Base-by-base conservation (phyloP, 1,139 yeast species). In the Geotrichum cucujoidarum region DNA sequence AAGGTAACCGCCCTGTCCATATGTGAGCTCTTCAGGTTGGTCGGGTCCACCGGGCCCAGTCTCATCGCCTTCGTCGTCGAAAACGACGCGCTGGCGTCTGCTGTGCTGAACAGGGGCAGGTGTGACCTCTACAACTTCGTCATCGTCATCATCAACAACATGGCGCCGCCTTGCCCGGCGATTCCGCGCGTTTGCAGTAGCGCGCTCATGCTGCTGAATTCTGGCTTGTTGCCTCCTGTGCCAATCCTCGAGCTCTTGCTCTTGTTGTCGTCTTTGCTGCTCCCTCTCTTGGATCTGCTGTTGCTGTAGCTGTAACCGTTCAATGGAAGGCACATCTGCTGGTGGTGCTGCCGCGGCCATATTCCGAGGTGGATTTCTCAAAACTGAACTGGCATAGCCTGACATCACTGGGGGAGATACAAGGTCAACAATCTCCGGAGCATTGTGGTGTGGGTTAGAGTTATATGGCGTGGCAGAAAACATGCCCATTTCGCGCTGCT, bases 21-120 rank as follows among this genome's bases (percentile, higher is more conserved):
- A 47, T 21, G 36, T 21, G 22, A 47, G 43, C 18, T 30, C 41
- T 21, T 37, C 45, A 16, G 50, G 49, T 10, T 21, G 30, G 34
- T 47, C 46, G 2, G 20, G 33, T 6, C 13, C 18, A n/a, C n/a
- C n/a, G n/a, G n/a, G n/a, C n/a, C n/a, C n/a, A n/a, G n/a, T n/a
- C 20, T 36, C 34, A 22, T 43, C 40, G 32, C 39, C 38, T 11
- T 43, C 40, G 18, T 27, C 35, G 16, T 43, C 46, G 4, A 35
- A 24, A 6, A 24, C 10, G 10, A 10, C 27, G 27, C 27, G 27
- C 8, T 10, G 27, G 27, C 27, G 27, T 6, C 27, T 6, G 6
- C 8, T 24, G 10, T 24, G 6, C 10, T 6, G 10, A 10, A 10
- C 27, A 6, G 27, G 27, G 10, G 27, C 27, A 6, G 27, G 10